A percentile compares a stretch with the other conserved stretches of the same genome.
Evolutionary conservation across 2,329 filamentous ascomycete species (phyloP).

Genomic region (Trichoderma sp.): DNA sequence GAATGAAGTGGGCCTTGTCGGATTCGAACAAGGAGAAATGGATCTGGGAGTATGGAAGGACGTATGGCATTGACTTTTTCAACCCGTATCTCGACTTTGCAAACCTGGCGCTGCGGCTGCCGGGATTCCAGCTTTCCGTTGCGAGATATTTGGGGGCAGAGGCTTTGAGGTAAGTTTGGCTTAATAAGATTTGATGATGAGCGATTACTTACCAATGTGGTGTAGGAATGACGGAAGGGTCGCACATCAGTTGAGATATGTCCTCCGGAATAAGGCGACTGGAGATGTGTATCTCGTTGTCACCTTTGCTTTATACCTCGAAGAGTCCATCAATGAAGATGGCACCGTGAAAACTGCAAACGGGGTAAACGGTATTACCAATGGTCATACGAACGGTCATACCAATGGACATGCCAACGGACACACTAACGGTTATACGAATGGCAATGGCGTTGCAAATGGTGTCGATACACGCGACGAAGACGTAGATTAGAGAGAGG

Average conservation of each 20-base stretch:
- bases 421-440: constrained; percentile 39
- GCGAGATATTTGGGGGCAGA: constrained; percentile 80
- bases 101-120: constrained; percentile 68
- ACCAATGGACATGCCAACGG: constrained; percentile 57
- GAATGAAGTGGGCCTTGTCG: constrained; percentile 59
- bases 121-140: constrained; percentile 70
- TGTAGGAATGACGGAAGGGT: constrained; percentile 48
- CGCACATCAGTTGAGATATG: constrained; percentile 86
- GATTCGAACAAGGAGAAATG: constrained; percentile 49
- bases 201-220: constrained; percentile 21
- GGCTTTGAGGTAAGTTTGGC: constrained; percentile 60
- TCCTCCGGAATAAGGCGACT: constrained; percentile 76
- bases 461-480: constrained; percentile 37
- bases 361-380: constrained; percentile 23
- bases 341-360: constrained; percentile 49
- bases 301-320: constrained; percentile 72
- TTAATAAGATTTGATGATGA: background rate
- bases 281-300: constrained; percentile 76
- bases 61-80: constrained; percentile 67
- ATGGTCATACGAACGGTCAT: constrained; percentile 25
- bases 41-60: constrained; percentile 53
- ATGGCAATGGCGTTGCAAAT: constrained; percentile 26
- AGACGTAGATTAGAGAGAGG: constrained; percentile 42
- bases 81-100: constrained; percentile 88
- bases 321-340: constrained; percentile 61